A percentile compares a stretch with the other conserved stretches of the same genome.
These are phyloP conservation scores for Prunus dulcis DNA, from an alignment of 306 rosid species.

Conservation along the genomic window DNA sequence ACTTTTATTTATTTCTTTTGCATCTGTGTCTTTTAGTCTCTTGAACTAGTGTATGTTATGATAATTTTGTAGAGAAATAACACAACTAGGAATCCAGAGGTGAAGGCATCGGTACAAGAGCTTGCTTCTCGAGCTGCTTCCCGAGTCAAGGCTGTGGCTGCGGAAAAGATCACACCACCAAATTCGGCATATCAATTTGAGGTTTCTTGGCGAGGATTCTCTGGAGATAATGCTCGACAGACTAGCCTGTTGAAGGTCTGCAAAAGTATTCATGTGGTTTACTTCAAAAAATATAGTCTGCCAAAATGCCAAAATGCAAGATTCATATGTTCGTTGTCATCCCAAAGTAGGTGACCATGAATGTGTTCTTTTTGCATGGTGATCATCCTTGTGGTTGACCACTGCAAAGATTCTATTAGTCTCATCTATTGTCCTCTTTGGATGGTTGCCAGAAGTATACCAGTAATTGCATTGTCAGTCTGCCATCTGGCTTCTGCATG, in stretches of 20 bases:
- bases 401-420: background rate
- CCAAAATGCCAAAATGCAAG: background rate
- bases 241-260: conserved; percentile 67
- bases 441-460: background rate
- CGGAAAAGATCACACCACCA: conserved; percentile 61
- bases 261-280: background rate
- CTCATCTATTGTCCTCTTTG: background rate
- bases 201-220: conserved; percentile 75
- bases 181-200: conserved; percentile 93
- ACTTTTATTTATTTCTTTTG: background rate
- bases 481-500: background rate
- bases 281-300: background rate
- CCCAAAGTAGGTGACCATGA: background rate
- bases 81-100: conserved; percentile 38
- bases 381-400: background rate
- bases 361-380: background rate
- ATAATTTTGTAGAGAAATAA: conserved; percentile 47
- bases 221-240: conserved; percentile 65
- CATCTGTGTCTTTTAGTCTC: background rate
- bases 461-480: background rate
- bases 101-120: conserved; percentile 61
- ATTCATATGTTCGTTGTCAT: background rate
- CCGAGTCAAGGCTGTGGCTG: conserved; percentile 67
- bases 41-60: background rate
- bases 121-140: conserved; percentile 84